Evolutionary conservation across 257 asterid species (phyloP).

Genomic region (Solanum chiquidenum): DNA sequence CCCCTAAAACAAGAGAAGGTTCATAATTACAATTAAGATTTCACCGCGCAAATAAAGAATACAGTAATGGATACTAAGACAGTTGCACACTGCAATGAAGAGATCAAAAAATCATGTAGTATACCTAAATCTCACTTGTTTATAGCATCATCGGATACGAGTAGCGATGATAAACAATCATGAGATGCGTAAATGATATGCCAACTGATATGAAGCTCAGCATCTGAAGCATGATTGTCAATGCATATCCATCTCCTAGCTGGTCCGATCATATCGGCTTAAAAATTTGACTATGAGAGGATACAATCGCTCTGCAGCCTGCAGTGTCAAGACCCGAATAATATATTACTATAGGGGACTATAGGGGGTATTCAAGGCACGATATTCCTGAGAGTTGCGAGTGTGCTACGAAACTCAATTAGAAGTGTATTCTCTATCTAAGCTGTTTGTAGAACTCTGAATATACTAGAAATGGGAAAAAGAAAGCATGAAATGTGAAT

Average conservation of each 20-base stretch:
- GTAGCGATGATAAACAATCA: neutral
- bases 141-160: neutral
- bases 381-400: neutral
- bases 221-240: neutral
- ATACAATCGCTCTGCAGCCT: slow-evolving; percentile 70
- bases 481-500: neutral
- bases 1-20: neutral
- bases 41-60: neutral
- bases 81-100: neutral
- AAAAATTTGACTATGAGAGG: slow-evolving; percentile 65
- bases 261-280: slow-evolving; percentile 30
- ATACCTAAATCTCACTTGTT: neutral
- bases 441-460: neutral
- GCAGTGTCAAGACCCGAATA: slow-evolving; percentile 8
- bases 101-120: neutral
- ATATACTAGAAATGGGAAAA: neutral
- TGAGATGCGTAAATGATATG: neutral
- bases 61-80: neutral
- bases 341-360: neutral
- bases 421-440: neutral
- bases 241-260: neutral
- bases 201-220: neutral
- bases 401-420: neutral
- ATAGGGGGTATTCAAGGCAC: neutral
- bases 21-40: neutral